phyloP scores from a whole-genome alignment of 441 rosid species.

The Corymbia citriodora region DNA sequence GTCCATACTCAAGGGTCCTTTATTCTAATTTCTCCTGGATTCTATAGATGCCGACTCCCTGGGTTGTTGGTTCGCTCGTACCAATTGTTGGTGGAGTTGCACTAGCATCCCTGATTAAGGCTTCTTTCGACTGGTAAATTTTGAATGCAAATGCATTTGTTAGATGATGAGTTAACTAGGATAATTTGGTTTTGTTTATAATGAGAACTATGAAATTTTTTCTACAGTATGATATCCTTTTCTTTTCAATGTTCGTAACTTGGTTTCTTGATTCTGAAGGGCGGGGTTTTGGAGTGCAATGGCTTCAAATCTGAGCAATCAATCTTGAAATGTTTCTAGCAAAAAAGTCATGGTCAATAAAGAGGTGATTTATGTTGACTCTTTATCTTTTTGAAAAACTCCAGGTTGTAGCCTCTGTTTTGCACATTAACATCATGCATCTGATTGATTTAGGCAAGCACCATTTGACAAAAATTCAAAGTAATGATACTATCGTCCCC shows the following conservation, averaged over 20 bases:
- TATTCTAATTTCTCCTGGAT: not conserved
- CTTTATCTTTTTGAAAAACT: not conserved
- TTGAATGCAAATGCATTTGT: not conserved
- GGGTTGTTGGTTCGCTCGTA: conserved; percentile 81
- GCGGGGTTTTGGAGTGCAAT: conserved; percentile 97
- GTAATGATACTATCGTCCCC: not conserved
- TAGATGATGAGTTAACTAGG: not conserved
- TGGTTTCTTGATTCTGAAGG: conserved; percentile 31
- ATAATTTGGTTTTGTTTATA: not conserved
- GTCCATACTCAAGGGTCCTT: not conserved
- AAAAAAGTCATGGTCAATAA: conserved; percentile 92
- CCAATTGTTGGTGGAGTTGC: conserved; percentile 98
- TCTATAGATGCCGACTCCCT: conserved; percentile 64
- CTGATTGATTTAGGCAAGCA: not conserved
- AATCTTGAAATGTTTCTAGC: conserved; percentile 96
- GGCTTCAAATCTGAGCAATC: conserved; percentile 98
- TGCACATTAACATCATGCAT: not conserved
- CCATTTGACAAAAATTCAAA: not conserved
- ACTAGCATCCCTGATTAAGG: conserved; percentile 88
- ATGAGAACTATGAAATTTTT: not conserved
- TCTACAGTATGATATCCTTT: not conserved
- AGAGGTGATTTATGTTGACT: conserved; percentile 49
- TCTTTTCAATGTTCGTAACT: not conserved
- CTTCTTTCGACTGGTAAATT: conserved; percentile 85
- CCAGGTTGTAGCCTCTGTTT: not conserved